A percentile compares a stretch with the other conserved stretches of the same genome.
These are phyloP conservation scores for Eucalyptus coolabah DNA, from an alignment of 345 rosid species.

Conservation along the genomic window DNA sequence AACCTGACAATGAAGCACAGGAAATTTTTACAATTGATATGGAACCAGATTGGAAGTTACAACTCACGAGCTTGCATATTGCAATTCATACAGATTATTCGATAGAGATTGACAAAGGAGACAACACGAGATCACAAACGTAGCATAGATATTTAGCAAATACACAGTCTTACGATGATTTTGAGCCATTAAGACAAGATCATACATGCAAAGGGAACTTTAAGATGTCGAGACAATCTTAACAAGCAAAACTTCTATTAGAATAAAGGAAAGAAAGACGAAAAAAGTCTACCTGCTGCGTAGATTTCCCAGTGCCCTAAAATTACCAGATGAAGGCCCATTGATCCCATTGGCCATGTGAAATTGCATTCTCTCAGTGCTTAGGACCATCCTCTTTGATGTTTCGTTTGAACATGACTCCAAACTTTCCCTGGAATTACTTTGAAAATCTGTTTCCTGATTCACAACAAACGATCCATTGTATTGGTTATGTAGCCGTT, in stretches of 20 bases:
- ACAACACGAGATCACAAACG: background rate
- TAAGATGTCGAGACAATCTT: background rate
- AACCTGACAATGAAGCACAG: background rate
- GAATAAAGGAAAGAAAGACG: background rate
- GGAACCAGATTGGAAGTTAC: background rate
- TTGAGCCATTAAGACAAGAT: background rate
- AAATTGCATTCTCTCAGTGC: constrained; percentile 10
- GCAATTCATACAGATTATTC: background rate
- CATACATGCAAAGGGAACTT: background rate
- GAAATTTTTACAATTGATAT: background rate
- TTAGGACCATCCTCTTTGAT: constrained; percentile 8
- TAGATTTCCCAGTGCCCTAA: constrained; percentile 7
- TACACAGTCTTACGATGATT: background rate
- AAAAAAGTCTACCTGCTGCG: constrained; percentile 21
- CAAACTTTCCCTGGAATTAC: constrained; percentile 8
- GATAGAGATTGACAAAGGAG: background rate
- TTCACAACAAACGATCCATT: constrained; percentile 1
- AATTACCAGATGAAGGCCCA: constrained; percentile 11
- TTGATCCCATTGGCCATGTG: constrained; percentile 1
- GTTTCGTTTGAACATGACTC: constrained; percentile 15
- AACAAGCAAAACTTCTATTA: background rate
- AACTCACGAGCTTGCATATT: background rate
- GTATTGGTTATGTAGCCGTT: constrained; percentile 8
- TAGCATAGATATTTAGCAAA: background rate
- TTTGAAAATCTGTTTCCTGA: background rate